Evolutionary conservation across 1,139 yeast species (phyloP).

Genomic region (Kodamaea ohmeri): DNA sequence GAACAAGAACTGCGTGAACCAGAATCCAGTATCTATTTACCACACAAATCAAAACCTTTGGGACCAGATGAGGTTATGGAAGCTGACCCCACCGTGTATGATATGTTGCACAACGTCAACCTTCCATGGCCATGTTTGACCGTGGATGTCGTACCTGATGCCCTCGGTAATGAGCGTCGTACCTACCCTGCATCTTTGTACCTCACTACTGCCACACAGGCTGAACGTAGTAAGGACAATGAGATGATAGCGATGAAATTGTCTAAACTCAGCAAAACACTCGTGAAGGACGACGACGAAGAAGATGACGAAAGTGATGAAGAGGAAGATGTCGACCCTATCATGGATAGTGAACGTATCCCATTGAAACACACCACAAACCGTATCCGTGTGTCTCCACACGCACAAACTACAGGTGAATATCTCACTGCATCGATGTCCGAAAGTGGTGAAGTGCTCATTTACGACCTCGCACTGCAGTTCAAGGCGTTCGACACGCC

Average conservation of each 20-base stretch:
- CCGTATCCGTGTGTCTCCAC: constrained; percentile 83
- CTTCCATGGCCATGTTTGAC: constrained; percentile 98
- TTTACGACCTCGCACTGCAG: constrained; percentile 80
- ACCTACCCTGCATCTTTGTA: constrained; percentile 85
- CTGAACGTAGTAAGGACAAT: constrained; percentile 80
- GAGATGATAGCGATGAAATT: constrained; percentile 82
- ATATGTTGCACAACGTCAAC: constrained; percentile 91
- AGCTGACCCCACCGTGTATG: constrained; percentile 94
- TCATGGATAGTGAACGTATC: constrained; percentile 77
- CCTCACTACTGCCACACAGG: constrained; percentile 92
- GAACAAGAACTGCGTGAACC: constrained; percentile 26
- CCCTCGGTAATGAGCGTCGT: constrained; percentile 83
- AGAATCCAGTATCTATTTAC: constrained; percentile 60
- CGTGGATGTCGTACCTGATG: constrained; percentile 83
- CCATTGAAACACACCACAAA: constrained; percentile 84
- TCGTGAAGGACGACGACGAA: constrained; percentile 75
- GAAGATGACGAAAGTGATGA: constrained; percentile 71
- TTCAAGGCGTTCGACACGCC: constrained; percentile 83
- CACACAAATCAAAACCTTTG: constrained; percentile 82
- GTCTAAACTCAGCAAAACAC: constrained; percentile 77
- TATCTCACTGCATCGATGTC: constrained; percentile 84
- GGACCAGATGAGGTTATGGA: constrained; percentile 96
- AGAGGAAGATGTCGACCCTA: constrained; percentile 70
- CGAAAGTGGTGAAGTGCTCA: constrained; percentile 85
- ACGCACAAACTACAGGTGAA: constrained; percentile 72